phyloP scores from a whole-genome alignment of 768 basidiomycete species.

The Russula foetens region DNA sequence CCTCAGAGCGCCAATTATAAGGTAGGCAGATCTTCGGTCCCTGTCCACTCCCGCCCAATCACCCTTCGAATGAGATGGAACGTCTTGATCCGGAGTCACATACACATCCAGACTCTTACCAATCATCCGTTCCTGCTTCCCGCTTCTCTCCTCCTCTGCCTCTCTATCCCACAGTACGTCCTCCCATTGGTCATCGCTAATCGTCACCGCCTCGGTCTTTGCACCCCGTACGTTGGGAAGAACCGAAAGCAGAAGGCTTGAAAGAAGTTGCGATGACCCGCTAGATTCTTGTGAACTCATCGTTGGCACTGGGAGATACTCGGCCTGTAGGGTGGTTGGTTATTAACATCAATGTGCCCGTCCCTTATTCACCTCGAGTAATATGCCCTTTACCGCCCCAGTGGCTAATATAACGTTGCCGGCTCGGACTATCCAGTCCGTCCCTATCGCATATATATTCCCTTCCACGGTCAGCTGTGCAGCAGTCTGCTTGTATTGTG shows the following conservation, averaged over 20 bases:
- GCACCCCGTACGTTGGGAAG: slow-evolving; percentile 67
- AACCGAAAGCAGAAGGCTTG: slow-evolving; percentile 65
- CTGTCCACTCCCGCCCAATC: slow-evolving; percentile 78
- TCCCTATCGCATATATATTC: slow-evolving; percentile 64
- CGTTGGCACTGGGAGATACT: slow-evolving; percentile 71
- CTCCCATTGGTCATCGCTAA: slow-evolving; percentile 73
- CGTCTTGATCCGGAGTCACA: slow-evolving; percentile 50
- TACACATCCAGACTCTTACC: slow-evolving; percentile 43
- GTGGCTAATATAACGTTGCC: slow-evolving; percentile 73
- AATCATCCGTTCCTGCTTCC: slow-evolving; percentile 17
- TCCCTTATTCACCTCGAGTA: slow-evolving; percentile 54
- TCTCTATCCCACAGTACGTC: slow-evolving; percentile 73
- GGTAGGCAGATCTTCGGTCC: slow-evolving; percentile 69
- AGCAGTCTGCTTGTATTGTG: slow-evolving; percentile 42
- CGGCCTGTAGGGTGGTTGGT: slow-evolving; percentile 47
- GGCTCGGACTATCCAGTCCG: slow-evolving; percentile 72
- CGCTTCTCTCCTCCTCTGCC: slow-evolving; percentile 38
- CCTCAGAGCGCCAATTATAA: slow-evolving; percentile 69
- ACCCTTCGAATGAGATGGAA: slow-evolving; percentile 39
- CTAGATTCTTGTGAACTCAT: slow-evolving; percentile 57
- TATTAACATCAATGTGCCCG: not conserved
- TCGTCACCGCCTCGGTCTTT: slow-evolving; percentile 68
- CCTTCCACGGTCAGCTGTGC: slow-evolving; percentile 69
- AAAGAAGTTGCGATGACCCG: slow-evolving; percentile 64
- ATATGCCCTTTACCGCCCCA: slow-evolving; percentile 74